Evolutionary conservation across 2,329 filamentous ascomycete species (phyloP), one percentile per base, ranked within the genome.

Genomic region (Ophiosphaerella korrae): DNA sequence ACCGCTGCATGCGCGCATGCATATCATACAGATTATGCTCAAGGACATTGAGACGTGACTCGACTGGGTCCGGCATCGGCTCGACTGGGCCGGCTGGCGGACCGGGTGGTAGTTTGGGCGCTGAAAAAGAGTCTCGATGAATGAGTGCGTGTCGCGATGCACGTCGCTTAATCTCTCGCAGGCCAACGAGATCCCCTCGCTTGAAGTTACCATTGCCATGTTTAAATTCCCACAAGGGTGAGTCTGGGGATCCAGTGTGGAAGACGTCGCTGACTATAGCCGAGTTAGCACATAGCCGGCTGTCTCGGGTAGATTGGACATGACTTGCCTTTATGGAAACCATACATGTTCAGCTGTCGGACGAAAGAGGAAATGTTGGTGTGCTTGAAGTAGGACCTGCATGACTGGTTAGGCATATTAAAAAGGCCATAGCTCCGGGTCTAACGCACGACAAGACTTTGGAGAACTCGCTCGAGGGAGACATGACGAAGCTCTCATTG

Each of bases 331-430:
- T 99, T 99, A 73, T 99, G 94, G 75, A 99, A 99, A 6, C 94
- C 94, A 66, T 99, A 99, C 94, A 99, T 99, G 72, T 99, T 99
- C 43, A 99, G 78, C 77, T 99, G 94, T 42, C 94, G 86, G 42
- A 99, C 94, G 73, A 99, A 99, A 1, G 94, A 97, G 9, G 94
- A 97, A 54, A 97, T 96, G 70, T 99, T 99, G 63, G 93, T 99
- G 73, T 99, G 94, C 70, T 99, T 99, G 75, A 99, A 99, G 73
- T 99, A 99, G 84, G 96, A 92, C 47, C 93, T 96, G 66, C 56
- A 52, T 18, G 33, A 45, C 46, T 42, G 54, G 58, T 63, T 57
- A 64, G 57, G 40, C 63, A 70, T 55, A 64, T 64, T 63, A 63
- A 66, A 62, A 52, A 48, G 53, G 55, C 40, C 44, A 63, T 50